These are phyloP conservation scores for Saccharata proteae DNA, from an alignment of 2,329 filamentous ascomycete genomes.

Conservation along the genomic window DNA sequence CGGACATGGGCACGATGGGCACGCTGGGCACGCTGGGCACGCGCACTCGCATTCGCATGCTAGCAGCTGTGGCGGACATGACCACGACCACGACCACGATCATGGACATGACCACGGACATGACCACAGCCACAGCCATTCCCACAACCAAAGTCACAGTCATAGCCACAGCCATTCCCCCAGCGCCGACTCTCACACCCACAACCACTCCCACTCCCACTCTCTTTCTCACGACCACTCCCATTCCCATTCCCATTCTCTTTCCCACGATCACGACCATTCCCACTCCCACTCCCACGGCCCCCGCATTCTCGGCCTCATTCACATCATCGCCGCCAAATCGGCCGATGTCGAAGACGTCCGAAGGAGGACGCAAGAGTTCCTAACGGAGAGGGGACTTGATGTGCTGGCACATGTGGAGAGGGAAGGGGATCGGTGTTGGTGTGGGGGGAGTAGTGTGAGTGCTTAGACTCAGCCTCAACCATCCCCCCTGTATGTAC, in stretches of 20 bases:
- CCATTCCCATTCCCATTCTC: conserved; percentile 17
- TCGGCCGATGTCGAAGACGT: conserved; percentile 72
- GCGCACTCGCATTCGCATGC: conserved; percentile 20
- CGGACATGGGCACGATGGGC: conserved; percentile 15
- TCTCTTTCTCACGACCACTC: conserved; percentile 16
- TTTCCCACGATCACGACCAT: conserved; percentile 22
- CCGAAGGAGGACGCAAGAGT: conserved; percentile 59
- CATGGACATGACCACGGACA: conserved; percentile 24
- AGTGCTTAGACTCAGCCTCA: no score
- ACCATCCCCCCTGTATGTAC: no score
- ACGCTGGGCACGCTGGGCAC: conserved; percentile 30
- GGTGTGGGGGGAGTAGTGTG: conserved; percentile 53
- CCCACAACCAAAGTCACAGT: conserved; percentile 22
- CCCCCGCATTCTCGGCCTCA: conserved; percentile 60
- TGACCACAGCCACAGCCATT: conserved; percentile 17
- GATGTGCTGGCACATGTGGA: conserved; percentile 83
- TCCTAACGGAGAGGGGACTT: conserved; percentile 59
- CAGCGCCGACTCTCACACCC: no score
- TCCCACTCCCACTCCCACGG: conserved; percentile 30
- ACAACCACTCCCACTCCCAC: conserved; percentile 22
- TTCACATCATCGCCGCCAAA: conserved; percentile 69
- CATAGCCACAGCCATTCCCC: conserved; percentile 12
- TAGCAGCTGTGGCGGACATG: no score
- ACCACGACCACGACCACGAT: conserved; percentile 18
- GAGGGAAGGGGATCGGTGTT: conserved; percentile 59